phyloP scores from a whole-genome alignment of 1,284 basidiomycete species.

The Puccinia polysora region DNA sequence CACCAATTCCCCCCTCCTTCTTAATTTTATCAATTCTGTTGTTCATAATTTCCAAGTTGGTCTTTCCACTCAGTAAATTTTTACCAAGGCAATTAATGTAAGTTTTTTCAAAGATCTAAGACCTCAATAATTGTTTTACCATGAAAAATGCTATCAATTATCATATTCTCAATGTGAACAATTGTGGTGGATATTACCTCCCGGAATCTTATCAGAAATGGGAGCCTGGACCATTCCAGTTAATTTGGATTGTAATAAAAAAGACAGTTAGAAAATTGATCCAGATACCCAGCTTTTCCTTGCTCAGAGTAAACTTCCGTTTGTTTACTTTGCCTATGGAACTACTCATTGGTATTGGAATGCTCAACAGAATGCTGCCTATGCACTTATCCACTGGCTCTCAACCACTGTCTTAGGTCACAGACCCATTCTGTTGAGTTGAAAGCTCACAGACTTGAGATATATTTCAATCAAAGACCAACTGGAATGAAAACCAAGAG shows the following conservation, averaged over 20 bases:
- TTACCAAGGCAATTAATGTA: constrained; percentile 21
- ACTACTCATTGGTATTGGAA: constrained; percentile 27
- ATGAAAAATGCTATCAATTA: constrained; percentile 4
- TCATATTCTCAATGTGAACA: constrained; percentile 7
- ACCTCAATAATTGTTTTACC: constrained; percentile 19
- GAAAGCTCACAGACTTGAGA: no score
- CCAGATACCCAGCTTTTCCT: constrained; percentile 10
- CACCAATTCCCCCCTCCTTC: background rate
- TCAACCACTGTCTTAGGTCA: constrained; percentile 15
- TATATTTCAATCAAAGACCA: no score
- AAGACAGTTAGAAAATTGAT: constrained; percentile 15
- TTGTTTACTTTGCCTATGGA: constrained; percentile 27
- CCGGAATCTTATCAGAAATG: constrained; percentile 13
- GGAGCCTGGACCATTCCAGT: background rate
- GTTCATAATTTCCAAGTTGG: background rate
- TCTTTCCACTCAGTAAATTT: constrained; percentile 24
- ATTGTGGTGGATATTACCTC: constrained; percentile 3
- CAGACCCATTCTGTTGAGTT: constrained; percentile 28
- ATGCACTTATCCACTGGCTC: constrained; percentile 34
- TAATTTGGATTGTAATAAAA: constrained; percentile 33
- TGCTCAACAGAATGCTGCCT: constrained; percentile 37
- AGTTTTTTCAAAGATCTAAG: constrained; percentile 3
- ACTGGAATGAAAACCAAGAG: no score
- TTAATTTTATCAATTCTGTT: background rate
- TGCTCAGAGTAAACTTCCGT: background rate